Conservation (phyloP, 2,329 filamentous ascomycete genomes). For the Cladophialophora exuberans region DNA sequence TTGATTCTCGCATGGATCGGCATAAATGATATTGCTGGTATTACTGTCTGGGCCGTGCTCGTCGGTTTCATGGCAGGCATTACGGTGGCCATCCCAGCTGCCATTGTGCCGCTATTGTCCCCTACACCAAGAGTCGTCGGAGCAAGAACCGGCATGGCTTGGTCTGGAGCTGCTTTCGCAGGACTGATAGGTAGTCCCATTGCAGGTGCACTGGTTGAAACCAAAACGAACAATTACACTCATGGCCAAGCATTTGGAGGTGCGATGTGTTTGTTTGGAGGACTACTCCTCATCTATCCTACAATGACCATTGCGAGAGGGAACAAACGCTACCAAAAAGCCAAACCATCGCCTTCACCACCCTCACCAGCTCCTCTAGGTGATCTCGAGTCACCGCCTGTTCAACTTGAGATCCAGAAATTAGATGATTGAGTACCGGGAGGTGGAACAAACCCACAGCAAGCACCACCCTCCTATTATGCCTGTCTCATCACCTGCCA, state of each 20-base stretch:
- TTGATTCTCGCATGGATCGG: slow-evolving; percentile 11
- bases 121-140: slow-evolving; percentile 10
- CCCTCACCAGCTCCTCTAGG: neutral
- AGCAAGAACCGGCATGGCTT: slow-evolving; percentile 13
- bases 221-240: slow-evolving; percentile 8
- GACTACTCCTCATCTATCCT: slow-evolving; percentile 18
- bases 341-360: no score
- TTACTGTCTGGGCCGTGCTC: slow-evolving; percentile 11
- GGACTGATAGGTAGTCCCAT: slow-evolving; percentile 8
- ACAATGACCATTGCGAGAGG: slow-evolving; percentile 9
- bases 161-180: slow-evolving; percentile 8
- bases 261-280: slow-evolving; percentile 5
- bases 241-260: slow-evolving; percentile 13
- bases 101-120: slow-evolving; percentile 10
- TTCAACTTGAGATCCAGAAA: neutral
- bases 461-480: no score
- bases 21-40: neutral
- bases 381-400: neutral
- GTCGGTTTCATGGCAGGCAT: slow-evolving; percentile 15
- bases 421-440: neutral
- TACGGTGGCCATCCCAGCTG: slow-evolving; percentile 10
- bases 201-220: slow-evolving; percentile 15
- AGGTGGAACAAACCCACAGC: no score
- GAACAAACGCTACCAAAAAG: slow-evolving; percentile 5
- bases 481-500: no score